A percentile compares a stretch with the other conserved stretches of the same genome.
Conservation (phyloP, 2,329 filamentous ascomycete genomes). For the Rhexocercosporidium sp. region DNA sequence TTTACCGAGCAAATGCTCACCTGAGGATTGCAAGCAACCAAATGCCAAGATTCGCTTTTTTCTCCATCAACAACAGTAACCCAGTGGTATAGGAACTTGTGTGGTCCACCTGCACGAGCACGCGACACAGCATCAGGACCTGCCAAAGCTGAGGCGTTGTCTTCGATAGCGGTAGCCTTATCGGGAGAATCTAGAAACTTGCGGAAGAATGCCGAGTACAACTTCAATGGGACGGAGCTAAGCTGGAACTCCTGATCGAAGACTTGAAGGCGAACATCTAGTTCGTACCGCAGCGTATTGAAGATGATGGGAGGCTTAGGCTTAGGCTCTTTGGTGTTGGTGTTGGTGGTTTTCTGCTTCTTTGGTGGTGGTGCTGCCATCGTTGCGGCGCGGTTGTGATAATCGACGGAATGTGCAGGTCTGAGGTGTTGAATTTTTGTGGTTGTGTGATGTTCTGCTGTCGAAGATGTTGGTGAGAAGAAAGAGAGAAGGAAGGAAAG, state of each 20-base stretch:
- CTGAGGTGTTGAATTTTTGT: no score
- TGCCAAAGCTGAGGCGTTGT: background rate
- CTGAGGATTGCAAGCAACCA: no score
- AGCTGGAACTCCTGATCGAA: slow-evolving; percentile 23
- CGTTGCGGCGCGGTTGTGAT: background rate
- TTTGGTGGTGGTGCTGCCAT: background rate
- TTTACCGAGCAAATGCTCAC: no score
- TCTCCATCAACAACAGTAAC: slow-evolving; percentile 3
- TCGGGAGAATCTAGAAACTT: slow-evolving; percentile 25
- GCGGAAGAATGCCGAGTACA: slow-evolving; percentile 22
- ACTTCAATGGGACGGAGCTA: slow-evolving; percentile 20
- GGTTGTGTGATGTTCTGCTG: no score
- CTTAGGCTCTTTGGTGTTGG: no score
- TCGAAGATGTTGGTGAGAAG: no score
- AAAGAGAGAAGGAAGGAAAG: no score
- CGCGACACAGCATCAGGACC: no score
- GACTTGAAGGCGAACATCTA: slow-evolving; percentile 17
- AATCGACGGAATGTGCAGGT: no score
- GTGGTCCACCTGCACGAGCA: background rate
- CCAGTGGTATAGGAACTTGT: background rate
- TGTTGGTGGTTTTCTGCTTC: background rate
- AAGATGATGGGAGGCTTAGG: slow-evolving; percentile 7
- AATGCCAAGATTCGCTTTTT: no score
- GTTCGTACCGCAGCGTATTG: background rate
- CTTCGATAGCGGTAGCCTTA: slow-evolving; percentile 11